Evolutionary conservation across 768 basidiomycete species (phyloP).

Genomic region (Russula brevipes): DNA sequence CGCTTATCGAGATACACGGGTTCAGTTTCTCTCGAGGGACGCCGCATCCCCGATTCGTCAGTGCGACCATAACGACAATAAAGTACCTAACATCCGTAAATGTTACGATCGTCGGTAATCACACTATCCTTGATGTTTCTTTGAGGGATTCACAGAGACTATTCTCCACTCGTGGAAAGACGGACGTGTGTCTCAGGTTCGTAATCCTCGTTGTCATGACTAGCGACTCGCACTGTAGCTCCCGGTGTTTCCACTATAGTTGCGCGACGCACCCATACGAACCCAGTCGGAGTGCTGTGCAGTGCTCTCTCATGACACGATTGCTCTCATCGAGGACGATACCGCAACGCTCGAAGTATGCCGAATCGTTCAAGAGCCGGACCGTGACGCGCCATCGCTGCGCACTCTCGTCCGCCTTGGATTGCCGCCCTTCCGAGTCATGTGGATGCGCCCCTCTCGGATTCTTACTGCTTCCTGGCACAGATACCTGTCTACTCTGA

Average conservation of each 20-base stretch:
- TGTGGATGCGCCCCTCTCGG: no score
- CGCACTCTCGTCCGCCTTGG: no score
- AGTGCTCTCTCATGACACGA: no score
- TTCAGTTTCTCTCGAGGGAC: no score
- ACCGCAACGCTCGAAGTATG: no score
- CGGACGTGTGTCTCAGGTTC: neutral
- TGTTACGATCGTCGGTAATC: neutral
- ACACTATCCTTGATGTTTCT: neutral
- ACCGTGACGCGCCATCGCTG: no score
- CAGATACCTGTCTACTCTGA: neutral
- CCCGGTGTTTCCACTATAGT: neutral
- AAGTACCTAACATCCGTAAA: no score
- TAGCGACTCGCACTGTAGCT: neutral
- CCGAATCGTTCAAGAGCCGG: no score
- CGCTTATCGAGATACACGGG: neutral
- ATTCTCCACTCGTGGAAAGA: conserved; percentile 2
- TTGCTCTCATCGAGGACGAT: no score
- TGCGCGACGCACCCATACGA: no score
- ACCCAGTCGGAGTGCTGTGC: no score
- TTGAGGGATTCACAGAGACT: neutral
- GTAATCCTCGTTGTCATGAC: neutral
- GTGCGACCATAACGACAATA: neutral
- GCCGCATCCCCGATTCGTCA: neutral
- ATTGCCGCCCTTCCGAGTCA: no score
- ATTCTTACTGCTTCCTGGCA: neutral